Conservation (phyloP, 1,139 yeast species). For the Zhuliangozyma parablackwelliae region DNA sequence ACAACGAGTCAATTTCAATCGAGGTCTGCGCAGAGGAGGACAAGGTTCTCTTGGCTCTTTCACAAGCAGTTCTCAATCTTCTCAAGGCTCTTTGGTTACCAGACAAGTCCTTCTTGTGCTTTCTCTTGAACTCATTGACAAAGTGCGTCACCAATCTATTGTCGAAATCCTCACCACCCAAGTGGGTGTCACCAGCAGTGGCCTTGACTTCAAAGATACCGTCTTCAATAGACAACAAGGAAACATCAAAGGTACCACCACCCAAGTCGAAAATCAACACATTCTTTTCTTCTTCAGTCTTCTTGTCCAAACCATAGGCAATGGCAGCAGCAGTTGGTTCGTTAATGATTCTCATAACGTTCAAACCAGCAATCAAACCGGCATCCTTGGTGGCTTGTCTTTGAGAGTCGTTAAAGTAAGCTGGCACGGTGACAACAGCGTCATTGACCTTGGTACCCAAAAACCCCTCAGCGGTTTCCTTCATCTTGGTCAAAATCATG, state of each 20-base stretch:
- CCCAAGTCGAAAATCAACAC: constrained; percentile 47
- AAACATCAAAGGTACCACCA: constrained; percentile 51
- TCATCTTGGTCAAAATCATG: constrained; percentile 78
- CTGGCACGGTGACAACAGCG: constrained; percentile 50
- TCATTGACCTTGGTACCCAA: constrained; percentile 39
- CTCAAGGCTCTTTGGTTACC: constrained; percentile 92
- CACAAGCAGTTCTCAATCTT: constrained; percentile 98
- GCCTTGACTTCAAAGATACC: constrained; percentile 98
- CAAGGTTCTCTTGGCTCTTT: constrained; percentile 98
- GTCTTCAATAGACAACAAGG: constrained; percentile 86
- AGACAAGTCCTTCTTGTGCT: constrained; percentile 90
- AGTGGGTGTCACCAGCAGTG: constrained; percentile 98
- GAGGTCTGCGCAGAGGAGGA: constrained; percentile 95
- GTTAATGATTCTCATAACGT: constrained; percentile 46
- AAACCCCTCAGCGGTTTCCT: constrained; percentile 45
- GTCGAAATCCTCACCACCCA: constrained; percentile 85
- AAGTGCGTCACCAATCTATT: constrained; percentile 66
- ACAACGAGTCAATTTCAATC: constrained; percentile 93
- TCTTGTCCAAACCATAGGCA: constrained; percentile 45
- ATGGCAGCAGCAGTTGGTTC: constrained; percentile 53
- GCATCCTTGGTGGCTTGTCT: constrained; percentile 51
- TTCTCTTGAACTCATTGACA: constrained; percentile 92
- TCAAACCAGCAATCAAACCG: constrained; percentile 47
- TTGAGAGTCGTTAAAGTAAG: constrained; percentile 48
- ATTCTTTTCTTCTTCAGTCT: constrained; percentile 75